Base-by-base conservation (phyloP, 495 filamentous ascomycete species). In the Penicillium lividum region DNA sequence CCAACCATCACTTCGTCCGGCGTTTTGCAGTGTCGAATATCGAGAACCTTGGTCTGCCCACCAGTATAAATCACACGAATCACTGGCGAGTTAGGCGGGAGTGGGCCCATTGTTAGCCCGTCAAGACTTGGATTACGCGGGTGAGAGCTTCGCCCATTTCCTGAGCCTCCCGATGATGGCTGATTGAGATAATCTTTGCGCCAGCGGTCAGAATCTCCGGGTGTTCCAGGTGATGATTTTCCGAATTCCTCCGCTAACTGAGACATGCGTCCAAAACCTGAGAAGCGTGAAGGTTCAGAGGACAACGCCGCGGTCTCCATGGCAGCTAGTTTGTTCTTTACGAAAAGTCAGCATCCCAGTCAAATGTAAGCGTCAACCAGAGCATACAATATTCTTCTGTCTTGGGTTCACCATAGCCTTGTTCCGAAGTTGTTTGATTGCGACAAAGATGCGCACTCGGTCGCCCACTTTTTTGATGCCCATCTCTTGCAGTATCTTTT, bases 391-490 rank as follows among this genome's bases (percentile, higher is more conserved):
- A 74, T 95, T 93, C 57, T 90, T 84, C 75, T 91, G 91, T 69
- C 89, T 93, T 54, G 86, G 87, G 67, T 90, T 91, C 55, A 89
- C 86, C 66, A 90, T 90, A 5, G 92, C 86, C 68, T 88, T 92
- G 57, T 87, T 92, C 57, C 94, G 81, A 29, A 99, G 84, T 65
- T 93, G 88, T 79, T 98, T 98, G 65, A 97, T 97, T 61, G 84
- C 90, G 66, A 89, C 84, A 72, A 91, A 93, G 49, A 99, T 88
- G 59, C 94, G 88, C n/a, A 99, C 92, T 36, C 95, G 86, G 73
- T 99, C 95, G 49, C 94, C 94, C 54, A 99, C 89, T 73, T 97
- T 99, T 62, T 97, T 96, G 60, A 99, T 91, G 28, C 94, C 94
- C 84, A 99, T 93, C 67, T 99, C 94, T 73, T 98, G 95, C 56